Conservation (phyloP, 1,284 basidiomycete species). For the Ganoderma boninense region DNA sequence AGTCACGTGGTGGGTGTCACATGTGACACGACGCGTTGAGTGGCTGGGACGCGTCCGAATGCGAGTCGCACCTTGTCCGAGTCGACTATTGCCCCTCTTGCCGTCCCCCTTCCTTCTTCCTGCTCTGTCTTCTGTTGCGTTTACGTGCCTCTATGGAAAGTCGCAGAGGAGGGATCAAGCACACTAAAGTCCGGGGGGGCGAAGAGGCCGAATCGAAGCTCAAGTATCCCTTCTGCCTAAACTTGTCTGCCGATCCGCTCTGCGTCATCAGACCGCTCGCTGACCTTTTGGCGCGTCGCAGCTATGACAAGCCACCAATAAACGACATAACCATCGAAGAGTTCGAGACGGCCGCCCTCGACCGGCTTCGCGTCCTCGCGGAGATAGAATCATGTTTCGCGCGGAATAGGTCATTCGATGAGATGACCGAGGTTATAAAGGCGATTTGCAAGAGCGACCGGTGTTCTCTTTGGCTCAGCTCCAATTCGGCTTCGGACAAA, state of each 20-base stretch:
- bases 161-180: slow-evolving; percentile 11
- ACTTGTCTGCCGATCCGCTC: slow-evolving; percentile 68
- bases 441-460: slow-evolving; percentile 63
- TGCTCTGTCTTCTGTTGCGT: not conserved
- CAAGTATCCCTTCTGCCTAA: slow-evolving; percentile 77
- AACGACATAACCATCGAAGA: slow-evolving; percentile 96
- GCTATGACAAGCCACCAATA: slow-evolving; percentile 88
- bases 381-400: slow-evolving; percentile 94
- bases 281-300: slow-evolving; percentile 41
- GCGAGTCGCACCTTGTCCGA: not conserved
- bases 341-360: slow-evolving; percentile 93
- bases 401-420: slow-evolving; percentile 84
- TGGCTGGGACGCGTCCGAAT: slow-evolving; percentile 12
- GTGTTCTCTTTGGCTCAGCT: slow-evolving; percentile 75
- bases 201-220: slow-evolving; percentile 36
- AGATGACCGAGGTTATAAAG: slow-evolving; percentile 71
- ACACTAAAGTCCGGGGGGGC: not conserved
- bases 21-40: slow-evolving; percentile 28
- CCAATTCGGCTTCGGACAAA: slow-evolving; percentile 58
- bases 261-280: slow-evolving; percentile 6
- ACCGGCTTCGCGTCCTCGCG: slow-evolving; percentile 89
- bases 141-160: not conserved
- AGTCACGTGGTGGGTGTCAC: slow-evolving; percentile 24
- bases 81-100: too few relatives aligned
- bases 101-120: not conserved